Evolutionary conservation across 1,284 basidiomycete genomes (phyloP).

Genomic region (Fomitiporia mediterranea): DNA sequence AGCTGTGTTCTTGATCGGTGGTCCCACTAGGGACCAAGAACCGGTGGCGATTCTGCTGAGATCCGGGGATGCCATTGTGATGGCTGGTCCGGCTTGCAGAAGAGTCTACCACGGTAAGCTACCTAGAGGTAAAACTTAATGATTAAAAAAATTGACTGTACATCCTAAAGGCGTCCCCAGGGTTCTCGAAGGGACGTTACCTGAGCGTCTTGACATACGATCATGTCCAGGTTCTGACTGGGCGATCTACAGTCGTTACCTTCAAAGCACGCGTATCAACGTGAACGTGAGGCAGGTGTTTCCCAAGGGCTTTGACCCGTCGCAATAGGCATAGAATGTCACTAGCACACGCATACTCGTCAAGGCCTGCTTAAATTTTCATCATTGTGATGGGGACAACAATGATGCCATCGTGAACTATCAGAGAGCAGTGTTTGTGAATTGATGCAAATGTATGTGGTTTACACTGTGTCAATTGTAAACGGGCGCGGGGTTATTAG

Average conservation of each 20-base stretch:
- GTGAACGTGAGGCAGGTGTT: conserved; percentile 88
- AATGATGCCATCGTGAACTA: background rate
- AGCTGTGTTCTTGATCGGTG: conserved; percentile 86
- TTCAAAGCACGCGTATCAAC: conserved; percentile 72
- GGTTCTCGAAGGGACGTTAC: conserved; percentile 75
- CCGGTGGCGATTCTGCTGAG: conserved; percentile 78
- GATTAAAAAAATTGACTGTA: background rate
- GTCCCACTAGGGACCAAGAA: conserved; percentile 66
- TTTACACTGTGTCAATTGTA: background rate
- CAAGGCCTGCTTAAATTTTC: background rate
- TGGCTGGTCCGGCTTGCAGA: conserved; percentile 82
- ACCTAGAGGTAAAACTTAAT: background rate
- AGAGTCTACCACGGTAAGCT: conserved; percentile 77
- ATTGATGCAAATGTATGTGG: background rate
- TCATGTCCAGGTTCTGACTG: conserved; percentile 40
- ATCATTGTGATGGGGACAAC: background rate
- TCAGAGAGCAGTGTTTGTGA: conserved; percentile 2
- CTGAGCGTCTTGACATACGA: conserved; percentile 46
- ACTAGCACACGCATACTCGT: background rate
- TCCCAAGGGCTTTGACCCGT: conserved; percentile 60
- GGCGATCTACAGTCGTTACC: conserved; percentile 58
- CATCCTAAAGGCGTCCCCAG: conserved; percentile 69
- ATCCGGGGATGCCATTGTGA: conserved; percentile 87
- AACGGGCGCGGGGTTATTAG: background rate
- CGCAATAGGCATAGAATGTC: background rate